Base-by-base conservation (phyloP, 2,329 filamentous ascomycete species). In the Microcera coccophila region DNA sequence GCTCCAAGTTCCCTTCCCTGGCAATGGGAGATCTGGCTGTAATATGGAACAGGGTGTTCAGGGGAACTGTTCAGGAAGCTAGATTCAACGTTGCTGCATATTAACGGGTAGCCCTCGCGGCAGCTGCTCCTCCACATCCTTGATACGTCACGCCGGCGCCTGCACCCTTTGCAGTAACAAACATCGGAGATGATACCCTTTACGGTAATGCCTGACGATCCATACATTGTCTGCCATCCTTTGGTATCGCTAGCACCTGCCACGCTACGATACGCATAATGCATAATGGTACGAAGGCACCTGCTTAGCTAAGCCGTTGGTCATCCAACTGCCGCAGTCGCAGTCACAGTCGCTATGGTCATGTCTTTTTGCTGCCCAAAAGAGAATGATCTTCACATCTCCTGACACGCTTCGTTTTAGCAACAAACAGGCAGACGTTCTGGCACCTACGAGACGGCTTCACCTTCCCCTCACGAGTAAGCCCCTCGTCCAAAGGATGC, bases 11-110 rank as follows among this genome's bases (percentile, higher is more conserved):
- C n/a, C n/a, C n/a, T n/a, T n/a, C n/a, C n/a, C n/a, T n/a, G n/a
- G n/a, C n/a, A n/a, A n/a, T n/a, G n/a, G n/a, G n/a, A n/a, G n/a
- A n/a, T n/a, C n/a, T n/a, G n/a, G n/a, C n/a, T n/a, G n/a, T n/a
- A n/a, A n/a, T n/a, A n/a, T n/a, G n/a, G n/a, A n/a, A 43, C 36
- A 32, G 31, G 47, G 44, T 44, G 49, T 51, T 54, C 44, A 41
- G 31, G 28, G 38, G 32, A 38, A 33, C 32, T 47, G 29, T 36
- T 34, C 37, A 19, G 26, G 19, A 35, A 47, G 35, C 31, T n/a
- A 47, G 38, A 14, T 32, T 42, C 31, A 36, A 10, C 31, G 18
- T 40, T 34, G 37, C 33, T 28, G 24, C 18, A 29, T 35, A 20
- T 38, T 38, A 11, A 35, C 14, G 26, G 28, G 17, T 32, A 24